Percentiles rank a stretch among this genome's conserved stretches.
Conservation (phyloP, 768 basidiomycete genomes). For the Rhodotorula sphaerocarpa region DNA sequence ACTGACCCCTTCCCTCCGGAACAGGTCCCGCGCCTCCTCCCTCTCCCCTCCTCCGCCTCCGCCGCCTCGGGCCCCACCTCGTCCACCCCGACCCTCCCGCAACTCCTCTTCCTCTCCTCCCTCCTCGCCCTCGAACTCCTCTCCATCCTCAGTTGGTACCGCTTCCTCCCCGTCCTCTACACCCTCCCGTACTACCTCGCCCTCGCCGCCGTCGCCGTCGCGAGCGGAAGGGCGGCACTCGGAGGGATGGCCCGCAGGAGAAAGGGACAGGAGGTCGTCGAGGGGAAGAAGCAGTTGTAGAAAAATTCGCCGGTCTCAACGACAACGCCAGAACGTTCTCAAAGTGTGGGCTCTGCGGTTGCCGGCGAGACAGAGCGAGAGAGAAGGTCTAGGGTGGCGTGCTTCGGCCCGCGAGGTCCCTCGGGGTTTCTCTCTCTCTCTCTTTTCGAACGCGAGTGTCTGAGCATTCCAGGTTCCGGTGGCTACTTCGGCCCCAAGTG, state of each 20-base stretch:
- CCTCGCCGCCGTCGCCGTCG: conserved; percentile 5
- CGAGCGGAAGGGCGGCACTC: conserved; percentile 21
- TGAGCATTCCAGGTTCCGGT: no score
- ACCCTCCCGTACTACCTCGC: conserved; percentile 22
- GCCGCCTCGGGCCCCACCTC: no score
- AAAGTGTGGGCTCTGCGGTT: no score
- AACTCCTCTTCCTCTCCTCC: conserved; percentile 24
- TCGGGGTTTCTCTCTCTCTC: no score
- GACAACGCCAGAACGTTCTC: no score
- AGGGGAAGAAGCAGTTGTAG: not conserved
- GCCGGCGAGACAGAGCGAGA: no score
- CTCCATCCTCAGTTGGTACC: conserved; percentile 33
- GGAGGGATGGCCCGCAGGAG: conserved; percentile 19
- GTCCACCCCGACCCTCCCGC: not conserved
- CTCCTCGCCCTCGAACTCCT: conserved; percentile 31
- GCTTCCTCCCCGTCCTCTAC: conserved; percentile 25
- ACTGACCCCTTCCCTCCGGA: not conserved
- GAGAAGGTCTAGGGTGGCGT: no score
- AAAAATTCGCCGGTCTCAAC: no score
- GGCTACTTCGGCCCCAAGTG: no score
- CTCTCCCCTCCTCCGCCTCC: conserved; percentile 15
- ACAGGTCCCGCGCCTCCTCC: not conserved
- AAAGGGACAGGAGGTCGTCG: not conserved
- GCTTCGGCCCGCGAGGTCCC: no score
- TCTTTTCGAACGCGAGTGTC: no score